Base-by-base conservation (phyloP, 1,284 basidiomycete species). In the Rhodotorula sp. region DNA sequence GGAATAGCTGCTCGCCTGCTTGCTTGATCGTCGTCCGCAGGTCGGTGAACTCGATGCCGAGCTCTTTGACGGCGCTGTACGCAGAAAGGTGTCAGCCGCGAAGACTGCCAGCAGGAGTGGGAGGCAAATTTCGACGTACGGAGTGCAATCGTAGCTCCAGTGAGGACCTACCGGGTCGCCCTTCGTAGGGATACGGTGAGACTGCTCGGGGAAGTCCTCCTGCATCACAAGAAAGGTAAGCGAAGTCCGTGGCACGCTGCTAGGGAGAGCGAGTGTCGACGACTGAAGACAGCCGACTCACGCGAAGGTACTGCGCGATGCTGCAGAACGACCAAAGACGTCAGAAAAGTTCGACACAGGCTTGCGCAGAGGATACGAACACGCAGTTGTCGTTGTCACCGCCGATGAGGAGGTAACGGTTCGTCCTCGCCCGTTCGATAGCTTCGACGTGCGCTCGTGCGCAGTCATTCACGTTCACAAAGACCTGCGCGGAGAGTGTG, bases 21-120 rank as follows among this genome's bases (percentile, higher is more conserved):
- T 57, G 39, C n/a, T 20, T 13, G 39, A 57, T 46, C 39, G 56
- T 57, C 39, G 56, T 57, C 13, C 56, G 56, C 56, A 57, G 34
- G n/a, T 57, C 56, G 24, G 56, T 79, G 73, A 83, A 85, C 67
- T 82, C 80, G 52, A 87, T 72, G 6, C 83, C 84, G 1, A 87
- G 79, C 29, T 84, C 79, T 11, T 79, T 79, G 59, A 80, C 77
- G 6, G 80, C 81, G 68, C 85, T 86, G 62, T 68, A 2, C n/a
- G 27, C 1, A 2, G 15, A 27, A 9, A 10, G 20, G 27, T 7
- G 63, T 57, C 60, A 62, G 52, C 22, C 36, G 11, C 2, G 24
- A 0, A 27, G 8, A 7, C 8, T 2, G 30, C 29, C 15, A n/a
- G 9, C 22, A 29, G 30, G n/a, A 39, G 15, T n/a, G 27, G 52